These are phyloP conservation scores for Mucor velutinosus DNA, from an alignment of 371 early-diverging fungal species.

Conservation along the genomic window DNA sequence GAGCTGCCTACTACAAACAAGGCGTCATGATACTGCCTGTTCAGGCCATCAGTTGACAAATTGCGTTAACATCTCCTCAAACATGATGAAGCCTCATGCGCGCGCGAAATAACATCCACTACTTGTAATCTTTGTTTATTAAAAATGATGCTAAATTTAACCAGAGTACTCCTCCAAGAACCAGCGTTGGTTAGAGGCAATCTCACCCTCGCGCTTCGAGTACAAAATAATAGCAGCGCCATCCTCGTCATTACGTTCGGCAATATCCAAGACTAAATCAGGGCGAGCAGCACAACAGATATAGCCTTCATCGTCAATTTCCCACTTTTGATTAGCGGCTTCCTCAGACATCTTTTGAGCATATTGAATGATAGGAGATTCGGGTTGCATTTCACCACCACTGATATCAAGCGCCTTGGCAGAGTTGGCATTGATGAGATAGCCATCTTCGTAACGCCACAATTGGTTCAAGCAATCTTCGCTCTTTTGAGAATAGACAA, in stretches of 20 bases:
- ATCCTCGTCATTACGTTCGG: constrained; percentile 30
- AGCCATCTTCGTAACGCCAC: constrained; percentile 36
- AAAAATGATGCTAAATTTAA: constrained; percentile 1
- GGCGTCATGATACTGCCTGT: no score
- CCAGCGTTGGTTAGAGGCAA: constrained; percentile 40
- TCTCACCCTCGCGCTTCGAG: constrained; percentile 31
- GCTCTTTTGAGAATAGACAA: constrained; percentile 31
- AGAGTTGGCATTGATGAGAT: constrained; percentile 34
- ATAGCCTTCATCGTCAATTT: constrained; percentile 33
- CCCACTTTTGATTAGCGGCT: constrained; percentile 40
- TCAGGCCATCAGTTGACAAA: no score
- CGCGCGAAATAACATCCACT: no score
- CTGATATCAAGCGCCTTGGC: constrained; percentile 35
- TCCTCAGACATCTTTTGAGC: constrained; percentile 29
- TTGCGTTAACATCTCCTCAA: not conserved
- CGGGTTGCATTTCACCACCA: constrained; percentile 37
- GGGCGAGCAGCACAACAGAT: constrained; percentile 26
- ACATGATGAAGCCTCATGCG: not conserved
- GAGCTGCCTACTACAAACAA: no score
- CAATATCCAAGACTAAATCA: constrained; percentile 39
- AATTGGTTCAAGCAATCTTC: constrained; percentile 30
- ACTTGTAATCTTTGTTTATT: not conserved
- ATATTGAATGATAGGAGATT: constrained; percentile 34
- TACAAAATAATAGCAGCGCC: constrained; percentile 32
- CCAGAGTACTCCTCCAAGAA: constrained; percentile 10